phyloP scores from a whole-genome alignment of 371 early-diverging fungal genomes.

The Batrachochytrium dendrobatidis region DNA sequence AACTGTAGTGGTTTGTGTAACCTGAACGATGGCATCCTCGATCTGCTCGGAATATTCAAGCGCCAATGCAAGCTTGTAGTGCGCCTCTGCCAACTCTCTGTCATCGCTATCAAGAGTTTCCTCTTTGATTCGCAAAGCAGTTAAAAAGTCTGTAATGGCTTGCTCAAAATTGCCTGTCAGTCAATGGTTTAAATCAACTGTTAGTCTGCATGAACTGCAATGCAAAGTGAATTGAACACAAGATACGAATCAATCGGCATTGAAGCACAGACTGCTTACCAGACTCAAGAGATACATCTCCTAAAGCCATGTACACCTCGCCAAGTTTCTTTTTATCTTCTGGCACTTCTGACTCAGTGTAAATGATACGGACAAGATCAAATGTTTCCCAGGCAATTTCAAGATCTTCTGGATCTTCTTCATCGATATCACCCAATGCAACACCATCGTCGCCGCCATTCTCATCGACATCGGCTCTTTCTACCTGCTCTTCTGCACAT shows the following conservation, averaged over 20 bases:
- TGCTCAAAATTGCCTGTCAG: slow-evolving; percentile 70
- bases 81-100: slow-evolving; percentile 76
- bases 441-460: not conserved
- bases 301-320: slow-evolving; percentile 24
- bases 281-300: slow-evolving; percentile 79
- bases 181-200: no score
- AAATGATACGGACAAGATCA: slow-evolving; percentile 78
- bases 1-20: slow-evolving; percentile 48
- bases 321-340: slow-evolving; percentile 33
- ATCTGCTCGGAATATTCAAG: slow-evolving; percentile 52
- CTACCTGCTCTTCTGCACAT: not conserved
- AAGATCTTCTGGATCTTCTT: slow-evolving; percentile 62
- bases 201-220: not conserved
- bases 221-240: no score
- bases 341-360: slow-evolving; percentile 44
- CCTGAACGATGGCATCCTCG: slow-evolving; percentile 52
- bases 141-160: slow-evolving; percentile 65
- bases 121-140: slow-evolving; percentile 63
- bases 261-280: no score
- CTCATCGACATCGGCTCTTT: not conserved
- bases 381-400: slow-evolving; percentile 83
- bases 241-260: no score
- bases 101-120: slow-evolving; percentile 49
- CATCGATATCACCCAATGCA: slow-evolving; percentile 11
- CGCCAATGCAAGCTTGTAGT: slow-evolving; percentile 68